Evolutionary conservation across 2,329 filamentous ascomycete genomes (phyloP), one percentile per base, ranked within the genome.

Genomic region (Pyricularia grisea): DNA sequence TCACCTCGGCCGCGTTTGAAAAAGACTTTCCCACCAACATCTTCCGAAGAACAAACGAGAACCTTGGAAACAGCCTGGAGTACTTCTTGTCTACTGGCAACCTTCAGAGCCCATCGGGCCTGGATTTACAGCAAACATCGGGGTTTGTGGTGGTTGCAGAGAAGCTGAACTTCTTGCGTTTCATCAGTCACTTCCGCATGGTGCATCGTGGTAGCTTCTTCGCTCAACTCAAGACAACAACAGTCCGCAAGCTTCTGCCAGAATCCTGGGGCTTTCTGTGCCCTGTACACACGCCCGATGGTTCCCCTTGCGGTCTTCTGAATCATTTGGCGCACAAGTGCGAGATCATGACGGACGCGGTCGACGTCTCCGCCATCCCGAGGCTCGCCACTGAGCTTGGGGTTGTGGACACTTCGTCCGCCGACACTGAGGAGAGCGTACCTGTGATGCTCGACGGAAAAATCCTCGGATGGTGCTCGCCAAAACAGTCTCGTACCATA

Each of bases 131-230:
- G 77, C 95, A 99, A 79, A 90, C 91, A 0, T 95, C 94, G 14
- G 95, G 95, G 71, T 99, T 97, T 79, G 97, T 93, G 0, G 93
- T 99, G 67, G 94, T 98, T 67, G 95, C 95, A 2, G 95, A 99
- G 78, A 98, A 98, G 85, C 94, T 99, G 77, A 99, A 99, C 82
- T 99, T 98, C 78, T 88, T 97, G 76, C 92, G 95, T 75, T 99
- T 98, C 82, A 97, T 99, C 81, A 95, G 92, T 79, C 95, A 99
- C 79, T 99, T 99, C 71, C 91, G 95, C 73, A 97, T 97, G 93
- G 93, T 99, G 70, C 95, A 99, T 82, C 89, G 95, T 88, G 95
- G 95, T 84, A 95, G 93, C 77, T 99, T 99, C 86, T 99, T 99
- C 78, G 95, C 95, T 3, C 92, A 98, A 78, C 81, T 99, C 72